Percentiles rank a stretch among this genome's conserved stretches.
phyloP scores from a whole-genome alignment of 148 eudicot species.

The Dianthus caryophyllus region DNA sequence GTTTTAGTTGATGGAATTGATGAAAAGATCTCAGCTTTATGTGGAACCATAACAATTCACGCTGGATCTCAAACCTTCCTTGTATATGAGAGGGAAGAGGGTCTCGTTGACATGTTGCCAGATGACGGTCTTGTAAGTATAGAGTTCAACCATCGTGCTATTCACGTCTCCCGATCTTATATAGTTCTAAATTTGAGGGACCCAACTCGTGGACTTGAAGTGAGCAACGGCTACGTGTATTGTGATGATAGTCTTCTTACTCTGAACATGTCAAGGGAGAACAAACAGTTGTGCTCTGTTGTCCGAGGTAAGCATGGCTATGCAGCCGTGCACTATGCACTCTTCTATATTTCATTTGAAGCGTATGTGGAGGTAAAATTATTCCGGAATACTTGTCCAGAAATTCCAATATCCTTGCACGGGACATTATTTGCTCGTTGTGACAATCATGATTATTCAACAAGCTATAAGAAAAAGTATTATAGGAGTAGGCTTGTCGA shows the following conservation, averaged over 20 bases:
- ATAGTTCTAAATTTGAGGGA: constrained; percentile 2
- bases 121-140: constrained; percentile 1
- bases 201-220: constrained; percentile 8
- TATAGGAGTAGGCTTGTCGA: neutral
- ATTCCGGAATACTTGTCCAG: neutral
- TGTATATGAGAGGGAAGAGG: constrained; percentile 3
- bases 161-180: neutral
- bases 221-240: neutral
- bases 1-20: constrained; percentile 3
- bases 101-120: neutral
- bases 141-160: constrained; percentile 4
- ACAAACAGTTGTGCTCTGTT: constrained; percentile 7
- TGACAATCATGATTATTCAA: neutral
- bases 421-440: neutral
- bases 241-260: neutral
- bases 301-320: constrained; percentile 7
- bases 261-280: too few species aligned
- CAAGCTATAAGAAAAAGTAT: constrained; percentile 6
- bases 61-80: neutral
- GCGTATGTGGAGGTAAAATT: constrained; percentile 8
- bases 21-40: constrained; percentile 1
- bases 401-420: neutral
- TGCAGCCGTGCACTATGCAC: constrained; percentile 5
- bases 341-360: neutral
- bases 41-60: neutral